Percentiles rank a stretch among this genome's conserved stretches.
phyloP scores from a whole-genome alignment of 108 stramenopile species.

The Pseudonitzschia multiseries region DNA sequence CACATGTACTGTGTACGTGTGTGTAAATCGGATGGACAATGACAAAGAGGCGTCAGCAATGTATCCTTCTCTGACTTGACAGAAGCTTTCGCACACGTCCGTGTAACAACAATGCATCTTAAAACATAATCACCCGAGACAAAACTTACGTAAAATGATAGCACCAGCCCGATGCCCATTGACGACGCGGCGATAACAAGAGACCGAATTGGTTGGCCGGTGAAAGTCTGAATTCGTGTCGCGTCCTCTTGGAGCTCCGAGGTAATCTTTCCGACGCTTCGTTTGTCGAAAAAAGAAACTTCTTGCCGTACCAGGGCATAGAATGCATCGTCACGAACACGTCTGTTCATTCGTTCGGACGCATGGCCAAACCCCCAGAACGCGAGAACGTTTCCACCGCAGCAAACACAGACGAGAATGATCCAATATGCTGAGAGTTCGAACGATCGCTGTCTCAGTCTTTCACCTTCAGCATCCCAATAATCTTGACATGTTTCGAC shows the following conservation, averaged over 20 bases:
- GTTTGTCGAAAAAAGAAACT: constrained; percentile 73
- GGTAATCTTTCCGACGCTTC: constrained; percentile 67
- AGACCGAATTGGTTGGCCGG: constrained; percentile 67
- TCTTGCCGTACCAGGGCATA: constrained; percentile 67
- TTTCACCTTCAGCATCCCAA: constrained; percentile 45
- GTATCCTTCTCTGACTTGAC: too few relatives aligned
- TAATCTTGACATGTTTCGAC: constrained; percentile 54
- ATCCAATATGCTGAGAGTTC: constrained; percentile 46
- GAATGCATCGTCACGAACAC: constrained; percentile 66
- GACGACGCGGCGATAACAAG: constrained; percentile 54
- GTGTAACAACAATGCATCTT: constrained; percentile 11
- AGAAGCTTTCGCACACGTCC: too few relatives aligned
- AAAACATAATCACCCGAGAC: constrained; percentile 61
- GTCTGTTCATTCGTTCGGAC: constrained; percentile 68
- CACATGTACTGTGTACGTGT: constrained; percentile 49
- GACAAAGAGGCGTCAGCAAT: too few relatives aligned
- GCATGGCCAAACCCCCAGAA: constrained; percentile 74
- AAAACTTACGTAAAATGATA: constrained; percentile 65
- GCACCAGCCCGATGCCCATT: constrained; percentile 55
- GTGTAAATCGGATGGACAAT: too few relatives aligned
- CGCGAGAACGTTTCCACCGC: constrained; percentile 59
- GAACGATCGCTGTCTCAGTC: constrained; percentile 54
- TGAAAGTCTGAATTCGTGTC: constrained; percentile 64
- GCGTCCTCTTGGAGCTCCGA: constrained; percentile 85
- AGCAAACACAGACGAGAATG: constrained; percentile 37